Evolutionary conservation across 176 grass and related monocot genomes (phyloP).

Genomic region (Aegilops bicornis): DNA sequence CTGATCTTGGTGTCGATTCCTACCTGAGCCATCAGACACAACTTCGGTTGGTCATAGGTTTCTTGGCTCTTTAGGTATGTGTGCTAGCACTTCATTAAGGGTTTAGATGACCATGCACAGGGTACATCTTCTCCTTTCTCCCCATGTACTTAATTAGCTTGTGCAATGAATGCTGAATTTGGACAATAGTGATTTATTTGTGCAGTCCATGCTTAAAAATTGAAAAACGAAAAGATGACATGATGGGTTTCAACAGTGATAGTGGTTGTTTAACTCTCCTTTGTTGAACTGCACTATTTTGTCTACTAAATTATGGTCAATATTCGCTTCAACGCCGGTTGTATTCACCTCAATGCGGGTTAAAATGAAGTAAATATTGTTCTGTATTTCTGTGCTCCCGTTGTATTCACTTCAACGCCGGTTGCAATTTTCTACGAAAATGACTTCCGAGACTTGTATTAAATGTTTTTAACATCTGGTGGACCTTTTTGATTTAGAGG

Average conservation of each 20-base stretch:
- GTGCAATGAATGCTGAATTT: background rate
- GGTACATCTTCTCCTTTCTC: too few species aligned
- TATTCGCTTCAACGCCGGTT: too few species aligned
- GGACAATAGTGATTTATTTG: background rate
- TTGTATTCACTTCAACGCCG: background rate
- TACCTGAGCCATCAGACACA: too few species aligned
- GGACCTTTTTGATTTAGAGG: constrained; percentile 80
- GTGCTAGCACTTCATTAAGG: too few species aligned
- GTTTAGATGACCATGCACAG: too few species aligned
- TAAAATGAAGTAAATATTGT: background rate
- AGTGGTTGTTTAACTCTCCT: background rate
- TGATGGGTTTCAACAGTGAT: background rate
- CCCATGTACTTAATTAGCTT: background rate
- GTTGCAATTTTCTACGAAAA: background rate
- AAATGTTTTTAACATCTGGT: constrained; percentile 25
- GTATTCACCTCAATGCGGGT: too few species aligned
- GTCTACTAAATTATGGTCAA: too few species aligned
- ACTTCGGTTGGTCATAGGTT: too few species aligned
- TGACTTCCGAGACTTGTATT: constrained; percentile 4
- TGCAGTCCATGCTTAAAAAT: background rate
- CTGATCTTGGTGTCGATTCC: too few species aligned
- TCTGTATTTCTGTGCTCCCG: background rate
- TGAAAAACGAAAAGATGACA: background rate
- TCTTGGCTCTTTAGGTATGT: too few species aligned
- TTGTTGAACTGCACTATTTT: too few species aligned